Evolutionary conservation across 345 rosid species (phyloP).

Genomic region (Noccaea caerulescens): DNA sequence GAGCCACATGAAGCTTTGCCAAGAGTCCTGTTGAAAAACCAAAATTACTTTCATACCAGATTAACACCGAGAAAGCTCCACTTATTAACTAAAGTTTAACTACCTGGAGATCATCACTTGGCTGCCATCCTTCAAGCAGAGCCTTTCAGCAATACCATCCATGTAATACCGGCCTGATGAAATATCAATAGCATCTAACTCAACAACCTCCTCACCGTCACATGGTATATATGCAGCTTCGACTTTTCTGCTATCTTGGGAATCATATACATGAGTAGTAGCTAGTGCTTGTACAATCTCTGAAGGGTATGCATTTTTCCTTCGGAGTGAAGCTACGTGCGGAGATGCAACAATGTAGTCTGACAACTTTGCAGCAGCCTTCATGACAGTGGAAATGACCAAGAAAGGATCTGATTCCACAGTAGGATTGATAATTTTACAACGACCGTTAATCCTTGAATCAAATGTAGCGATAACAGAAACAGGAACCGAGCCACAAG

Average conservation of each 20-base stretch:
- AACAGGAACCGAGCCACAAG: slow-evolving; percentile 68
- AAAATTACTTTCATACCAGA: slow-evolving; percentile 30
- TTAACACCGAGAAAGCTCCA: slow-evolving; percentile 17
- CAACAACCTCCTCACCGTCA: slow-evolving; percentile 51
- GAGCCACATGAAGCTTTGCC: slow-evolving; percentile 90
- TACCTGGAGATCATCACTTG: slow-evolving; percentile 81
- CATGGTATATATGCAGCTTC: slow-evolving; percentile 61
- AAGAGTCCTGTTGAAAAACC: slow-evolving; percentile 59
- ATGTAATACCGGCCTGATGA: slow-evolving; percentile 61
- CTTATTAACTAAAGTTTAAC: slow-evolving; percentile 25
- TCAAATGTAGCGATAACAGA: slow-evolving; percentile 75
- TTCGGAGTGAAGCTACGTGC: slow-evolving; percentile 56
- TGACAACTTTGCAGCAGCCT: slow-evolving; percentile 66
- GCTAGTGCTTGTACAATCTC: slow-evolving; percentile 50
- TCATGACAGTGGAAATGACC: slow-evolving; percentile 58
- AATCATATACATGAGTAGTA: slow-evolving; percentile 47
- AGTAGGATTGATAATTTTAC: slow-evolving; percentile 66
- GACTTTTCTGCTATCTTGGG: slow-evolving; percentile 36
- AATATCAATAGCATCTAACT: slow-evolving; percentile 51
- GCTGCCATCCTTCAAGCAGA: slow-evolving; percentile 64
- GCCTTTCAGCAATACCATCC: slow-evolving; percentile 70
- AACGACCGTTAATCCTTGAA: slow-evolving; percentile 60
- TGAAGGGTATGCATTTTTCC: slow-evolving; percentile 58
- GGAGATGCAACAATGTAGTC: slow-evolving; percentile 51
- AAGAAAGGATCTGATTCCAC: slow-evolving; percentile 66